Percentiles rank a stretch among this genome's conserved stretches.
phyloP scores from a whole-genome alignment of 345 rosid genomes.

The Citrus inodora region DNA sequence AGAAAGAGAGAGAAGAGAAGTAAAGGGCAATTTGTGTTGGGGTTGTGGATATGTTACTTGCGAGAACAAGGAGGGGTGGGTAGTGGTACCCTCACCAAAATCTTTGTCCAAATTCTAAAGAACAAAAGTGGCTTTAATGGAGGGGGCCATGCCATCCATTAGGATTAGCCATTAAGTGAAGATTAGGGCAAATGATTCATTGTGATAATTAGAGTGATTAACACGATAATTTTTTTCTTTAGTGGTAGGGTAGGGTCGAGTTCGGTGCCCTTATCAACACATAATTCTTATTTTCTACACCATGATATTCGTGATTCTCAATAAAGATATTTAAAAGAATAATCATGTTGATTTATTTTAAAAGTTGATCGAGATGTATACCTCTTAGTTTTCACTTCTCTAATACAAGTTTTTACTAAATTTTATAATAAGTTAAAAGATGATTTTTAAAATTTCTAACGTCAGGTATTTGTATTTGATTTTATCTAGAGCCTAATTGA shows the following conservation, averaged over 20 bases:
- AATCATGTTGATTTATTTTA: neutral
- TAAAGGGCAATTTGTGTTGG: neutral
- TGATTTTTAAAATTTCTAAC: neutral
- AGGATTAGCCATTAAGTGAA: slow-evolving; percentile 45
- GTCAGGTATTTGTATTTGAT: too few species aligned
- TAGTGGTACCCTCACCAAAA: slow-evolving; percentile 2
- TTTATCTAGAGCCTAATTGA: neutral
- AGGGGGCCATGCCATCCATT: slow-evolving; percentile 39
- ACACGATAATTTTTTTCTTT: slow-evolving; percentile 6
- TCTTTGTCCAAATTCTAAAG: slow-evolving; percentile 19
- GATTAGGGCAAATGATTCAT: slow-evolving; percentile 47
- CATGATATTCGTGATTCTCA: neutral
- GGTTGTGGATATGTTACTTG: slow-evolving; percentile 8
- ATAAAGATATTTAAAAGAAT: neutral
- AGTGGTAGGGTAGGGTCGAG: slow-evolving; percentile 34
- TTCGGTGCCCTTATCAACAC: slow-evolving; percentile 27
- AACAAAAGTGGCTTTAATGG: slow-evolving; percentile 39
- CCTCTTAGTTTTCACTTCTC: too few species aligned
- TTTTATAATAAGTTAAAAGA: neutral
- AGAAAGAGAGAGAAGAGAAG: neutral
- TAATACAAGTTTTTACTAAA: neutral
- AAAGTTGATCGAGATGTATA: neutral
- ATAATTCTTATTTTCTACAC: neutral
- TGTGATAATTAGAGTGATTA: slow-evolving; percentile 20
- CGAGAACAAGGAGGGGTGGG: neutral